These are phyloP conservation scores for Rhynchosporium secalis DNA, from an alignment of 2,329 filamentous ascomycete genomes.

Conservation along the genomic window DNA sequence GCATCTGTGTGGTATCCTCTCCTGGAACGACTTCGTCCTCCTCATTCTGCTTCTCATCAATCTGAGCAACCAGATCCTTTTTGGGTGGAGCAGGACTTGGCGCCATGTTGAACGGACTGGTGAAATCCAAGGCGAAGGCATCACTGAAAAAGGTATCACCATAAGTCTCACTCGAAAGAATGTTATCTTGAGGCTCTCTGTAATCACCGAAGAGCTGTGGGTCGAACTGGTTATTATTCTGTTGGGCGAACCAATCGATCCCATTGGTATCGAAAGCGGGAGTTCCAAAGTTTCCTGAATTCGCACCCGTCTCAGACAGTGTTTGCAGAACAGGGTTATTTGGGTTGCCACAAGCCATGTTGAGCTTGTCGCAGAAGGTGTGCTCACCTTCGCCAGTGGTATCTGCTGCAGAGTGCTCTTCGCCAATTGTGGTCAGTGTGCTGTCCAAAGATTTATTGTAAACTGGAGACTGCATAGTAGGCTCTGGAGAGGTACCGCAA, in stretches of 20 bases:
- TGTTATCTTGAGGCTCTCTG: constrained; percentile 82
- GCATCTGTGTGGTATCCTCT: constrained; percentile 60
- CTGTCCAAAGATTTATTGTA: constrained; percentile 61
- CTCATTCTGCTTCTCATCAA: constrained; percentile 73
- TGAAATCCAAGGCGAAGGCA: constrained; percentile 75
- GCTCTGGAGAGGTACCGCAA: constrained; percentile 77
- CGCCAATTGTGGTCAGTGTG: constrained; percentile 63
- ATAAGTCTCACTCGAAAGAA: constrained; percentile 64
- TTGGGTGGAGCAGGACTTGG: constrained; percentile 48
- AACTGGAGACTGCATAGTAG: constrained; percentile 67
- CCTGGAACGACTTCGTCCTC: constrained; percentile 67
- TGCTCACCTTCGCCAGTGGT: constrained; percentile 48
- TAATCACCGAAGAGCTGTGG: constrained; percentile 91
- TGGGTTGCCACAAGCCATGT: constrained; percentile 55
- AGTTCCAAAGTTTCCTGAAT: constrained; percentile 33
- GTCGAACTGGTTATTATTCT: constrained; percentile 85
- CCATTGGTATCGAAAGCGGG: constrained; percentile 52
- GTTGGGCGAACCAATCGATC: constrained; percentile 73
- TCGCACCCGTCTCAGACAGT: constrained; percentile 37
- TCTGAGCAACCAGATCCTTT: constrained; percentile 73
- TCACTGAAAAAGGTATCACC: constrained; percentile 56
- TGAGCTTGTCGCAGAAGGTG: constrained; percentile 56
- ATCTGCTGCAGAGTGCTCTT: constrained; percentile 54
- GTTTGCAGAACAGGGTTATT: constrained; percentile 53
- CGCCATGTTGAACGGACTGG: constrained; percentile 75